Conservation (phyloP, 2,329 filamentous ascomycete genomes). For the Pseudogymnoascus sp. region DNA sequence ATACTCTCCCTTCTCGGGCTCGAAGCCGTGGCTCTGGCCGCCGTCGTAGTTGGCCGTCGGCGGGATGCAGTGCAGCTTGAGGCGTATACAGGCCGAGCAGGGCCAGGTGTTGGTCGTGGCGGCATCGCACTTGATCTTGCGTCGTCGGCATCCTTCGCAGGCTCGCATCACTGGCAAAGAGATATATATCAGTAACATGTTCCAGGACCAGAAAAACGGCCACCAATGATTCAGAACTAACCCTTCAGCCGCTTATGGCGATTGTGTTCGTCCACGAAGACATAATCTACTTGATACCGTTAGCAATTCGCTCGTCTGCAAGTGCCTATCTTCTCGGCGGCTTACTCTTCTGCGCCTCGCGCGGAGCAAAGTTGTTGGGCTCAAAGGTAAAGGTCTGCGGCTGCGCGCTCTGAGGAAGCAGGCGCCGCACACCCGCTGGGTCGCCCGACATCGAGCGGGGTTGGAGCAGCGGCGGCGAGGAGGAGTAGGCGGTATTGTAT, state of each 20-base stretch:
- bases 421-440: constrained; percentile 45
- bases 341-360: constrained; percentile 79
- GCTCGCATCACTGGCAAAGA: constrained; percentile 74
- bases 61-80: constrained; percentile 89
- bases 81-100: constrained; percentile 81
- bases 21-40: constrained; percentile 35
- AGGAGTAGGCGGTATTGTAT: neutral
- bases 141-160: constrained; percentile 85
- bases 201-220: neutral
- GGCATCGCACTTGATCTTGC: constrained; percentile 97
- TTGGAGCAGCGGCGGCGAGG: neutral
- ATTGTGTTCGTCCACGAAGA: constrained; percentile 98
- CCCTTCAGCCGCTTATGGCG: constrained; percentile 94
- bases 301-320: constrained; percentile 19
- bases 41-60: constrained; percentile 40
- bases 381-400: constrained; percentile 72
- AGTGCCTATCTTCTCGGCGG: neutral
- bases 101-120: constrained; percentile 97
- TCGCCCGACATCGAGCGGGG: constrained; percentile 43
- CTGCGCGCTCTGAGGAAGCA: constrained; percentile 57
- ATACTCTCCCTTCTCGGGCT: constrained; percentile 38
- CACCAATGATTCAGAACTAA: constrained; percentile 32
- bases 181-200: constrained; percentile 17
- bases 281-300: constrained; percentile 63
- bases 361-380: constrained; percentile 52